Evolutionary conservation across 768 basidiomycete species (phyloP), one percentile per base, ranked within the genome.

Genomic region (Mycena indigotica): DNA sequence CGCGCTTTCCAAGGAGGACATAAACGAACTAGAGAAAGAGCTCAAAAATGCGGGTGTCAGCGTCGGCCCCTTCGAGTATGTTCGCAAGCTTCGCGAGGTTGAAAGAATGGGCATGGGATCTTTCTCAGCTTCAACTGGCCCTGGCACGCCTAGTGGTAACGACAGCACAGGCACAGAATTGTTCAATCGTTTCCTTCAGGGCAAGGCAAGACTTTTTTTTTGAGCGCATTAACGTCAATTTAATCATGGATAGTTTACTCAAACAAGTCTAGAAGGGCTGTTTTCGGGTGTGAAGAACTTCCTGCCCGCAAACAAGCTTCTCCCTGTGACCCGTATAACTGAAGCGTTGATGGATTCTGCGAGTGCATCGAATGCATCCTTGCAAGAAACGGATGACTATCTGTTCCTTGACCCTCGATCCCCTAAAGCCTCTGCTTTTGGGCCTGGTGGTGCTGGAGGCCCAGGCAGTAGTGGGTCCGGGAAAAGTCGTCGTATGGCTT

Each of bases 331-430:
- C 0, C 87, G 97, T 12, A 80, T 99, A 28, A 88, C 91, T 1
- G 97, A 98, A 68, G 96, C 97, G 21, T 79, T 99, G 26, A 98
- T 98, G 95, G 97, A 99, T 69, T 95, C 97, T 0, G 88, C 95
- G 0, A 82, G 90, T 2, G 97, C 94, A 2, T 91, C 93, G 25
- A 95, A 95, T 57, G 91, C 95, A 70, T 98, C 97, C 4, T 73
- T 99, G 29, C 89, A 93, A 67, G 95, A 97, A 71, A 98, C 96
- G 1, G 96, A 99, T 69, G 96, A 99, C 28, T 99, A 88, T 73
- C 71, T 99, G 41, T 89, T 91, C 77, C 86, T 99, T 53, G 96
- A 99, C 70, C 96, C 96, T 8, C 87, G 90, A 21, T 87, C 89
- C 15, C 85, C 89, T 10, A 84, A 89, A 49, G 77, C 83, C 61